phyloP scores from a whole-genome alignment of 2,329 filamentous ascomycete species.

The Aspergillus proliferans region DNA sequence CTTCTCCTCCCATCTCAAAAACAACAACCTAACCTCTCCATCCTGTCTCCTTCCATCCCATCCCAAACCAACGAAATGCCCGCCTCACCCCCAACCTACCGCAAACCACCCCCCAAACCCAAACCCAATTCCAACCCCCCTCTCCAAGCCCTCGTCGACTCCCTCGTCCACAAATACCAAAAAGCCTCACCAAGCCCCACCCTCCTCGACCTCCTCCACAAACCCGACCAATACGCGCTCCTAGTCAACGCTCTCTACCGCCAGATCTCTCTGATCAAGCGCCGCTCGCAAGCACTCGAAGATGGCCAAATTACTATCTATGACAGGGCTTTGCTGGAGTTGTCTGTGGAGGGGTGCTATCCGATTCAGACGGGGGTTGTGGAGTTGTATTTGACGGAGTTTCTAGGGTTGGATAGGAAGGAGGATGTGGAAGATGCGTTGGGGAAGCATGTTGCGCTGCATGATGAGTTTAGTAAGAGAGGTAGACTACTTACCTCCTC shows the following conservation, averaged over 20 bases:
- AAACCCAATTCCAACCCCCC: background rate
- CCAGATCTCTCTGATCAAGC: constrained; percentile 29
- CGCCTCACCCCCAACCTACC: background rate
- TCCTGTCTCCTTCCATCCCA: background rate
- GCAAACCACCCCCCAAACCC: background rate
- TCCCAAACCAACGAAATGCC: background rate
- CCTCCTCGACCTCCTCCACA: constrained; percentile 25
- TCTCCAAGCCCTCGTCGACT: constrained; percentile 10
- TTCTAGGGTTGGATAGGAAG: constrained; percentile 24
- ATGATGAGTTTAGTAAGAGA: constrained; percentile 14
- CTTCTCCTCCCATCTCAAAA: background rate
- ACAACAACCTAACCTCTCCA: background rate
- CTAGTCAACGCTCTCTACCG: constrained; percentile 30
- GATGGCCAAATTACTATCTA: constrained; percentile 36
- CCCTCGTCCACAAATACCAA: constrained; percentile 23
- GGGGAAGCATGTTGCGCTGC: constrained; percentile 21
- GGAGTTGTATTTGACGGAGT: constrained; percentile 35
- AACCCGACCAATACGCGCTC: constrained; percentile 14
- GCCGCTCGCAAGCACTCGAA: constrained; percentile 28
- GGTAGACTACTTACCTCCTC: background rate
- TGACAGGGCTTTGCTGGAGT: constrained; percentile 32
- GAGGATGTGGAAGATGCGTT: constrained; percentile 19
- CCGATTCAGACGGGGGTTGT: constrained; percentile 26
- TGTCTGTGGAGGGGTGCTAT: constrained; percentile 28
- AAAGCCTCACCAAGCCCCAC: constrained; percentile 20